phyloP scores from a whole-genome alignment of 768 basidiomycete genomes.

The Boletus bicolor region DNA sequence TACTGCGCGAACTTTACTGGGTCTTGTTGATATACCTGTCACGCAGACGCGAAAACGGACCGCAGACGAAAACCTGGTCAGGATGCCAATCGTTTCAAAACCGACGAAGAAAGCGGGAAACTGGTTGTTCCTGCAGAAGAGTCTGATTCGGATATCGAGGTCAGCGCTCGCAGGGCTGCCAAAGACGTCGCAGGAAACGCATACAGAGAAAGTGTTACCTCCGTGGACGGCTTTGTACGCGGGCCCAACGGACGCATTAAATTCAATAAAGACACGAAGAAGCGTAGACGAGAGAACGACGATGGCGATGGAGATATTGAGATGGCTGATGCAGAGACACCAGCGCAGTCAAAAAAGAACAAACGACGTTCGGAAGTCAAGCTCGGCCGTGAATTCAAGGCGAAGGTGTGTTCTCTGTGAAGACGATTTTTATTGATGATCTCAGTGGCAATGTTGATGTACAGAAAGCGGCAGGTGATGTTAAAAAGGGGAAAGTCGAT shows the following conservation, averaged over 20 bases:
- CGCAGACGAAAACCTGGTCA: conserved; percentile 78
- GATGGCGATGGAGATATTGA: conserved; percentile 64
- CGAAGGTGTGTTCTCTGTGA: conserved; percentile 63
- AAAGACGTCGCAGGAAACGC: conserved; percentile 69
- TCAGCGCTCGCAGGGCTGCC: conserved; percentile 37
- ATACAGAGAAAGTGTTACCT: conserved; percentile 79
- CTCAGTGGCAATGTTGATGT: conserved; percentile 7
- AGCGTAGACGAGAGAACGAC: conserved; percentile 71
- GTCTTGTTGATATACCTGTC: conserved; percentile 4
- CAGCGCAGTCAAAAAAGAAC: conserved; percentile 42
- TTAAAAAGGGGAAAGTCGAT: conserved; percentile 83
- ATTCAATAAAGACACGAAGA: conserved; percentile 97
- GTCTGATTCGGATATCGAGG: conserved; percentile 44
- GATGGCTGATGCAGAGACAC: conserved; percentile 67
- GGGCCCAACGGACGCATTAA: conserved; percentile 82
- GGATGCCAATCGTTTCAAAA: conserved; percentile 84
- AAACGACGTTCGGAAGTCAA: conserved; percentile 51
- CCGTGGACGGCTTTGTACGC: conserved; percentile 86
- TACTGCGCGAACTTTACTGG: conserved; percentile 4
- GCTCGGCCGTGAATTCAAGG: conserved; percentile 89
- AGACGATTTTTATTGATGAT: neutral
- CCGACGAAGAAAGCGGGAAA: conserved; percentile 77
- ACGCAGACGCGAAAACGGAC: conserved; percentile 41
- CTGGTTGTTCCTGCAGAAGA: conserved; percentile 69
- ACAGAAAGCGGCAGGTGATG: conserved; percentile 92